Conservation (phyloP, 1,284 basidiomycete genomes). For the Moesziomyces globuligerus region DNA sequence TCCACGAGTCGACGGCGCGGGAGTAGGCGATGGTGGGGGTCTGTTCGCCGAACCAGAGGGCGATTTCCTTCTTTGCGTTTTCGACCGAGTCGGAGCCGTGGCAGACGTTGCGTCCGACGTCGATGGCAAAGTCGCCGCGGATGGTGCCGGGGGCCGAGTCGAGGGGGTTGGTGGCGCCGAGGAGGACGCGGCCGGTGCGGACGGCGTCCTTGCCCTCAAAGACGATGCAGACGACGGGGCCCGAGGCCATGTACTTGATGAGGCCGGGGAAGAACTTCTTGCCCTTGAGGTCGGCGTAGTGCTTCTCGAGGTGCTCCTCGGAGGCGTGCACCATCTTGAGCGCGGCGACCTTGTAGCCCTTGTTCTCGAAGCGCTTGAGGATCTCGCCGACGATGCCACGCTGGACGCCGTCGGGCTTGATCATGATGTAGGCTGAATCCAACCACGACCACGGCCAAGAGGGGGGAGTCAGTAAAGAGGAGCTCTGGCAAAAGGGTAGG, state of each 20-base stretch:
- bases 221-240: constrained; percentile 96
- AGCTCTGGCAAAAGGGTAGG: neutral
- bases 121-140: constrained; percentile 73
- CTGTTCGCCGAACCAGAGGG: constrained; percentile 67
- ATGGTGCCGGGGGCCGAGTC: constrained; percentile 75
- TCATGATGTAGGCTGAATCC: constrained; percentile 64
- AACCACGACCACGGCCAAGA: neutral
- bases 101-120: constrained; percentile 75
- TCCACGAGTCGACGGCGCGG: constrained; percentile 62
- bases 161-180: constrained; percentile 97
- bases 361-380: constrained; percentile 63
- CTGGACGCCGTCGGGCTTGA: constrained; percentile 67
- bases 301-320: constrained; percentile 65
- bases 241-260: constrained; percentile 76
- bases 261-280: constrained; percentile 67
- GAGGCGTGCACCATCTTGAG: constrained; percentile 65
- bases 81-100: constrained; percentile 80
- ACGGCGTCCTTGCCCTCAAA: constrained; percentile 84
- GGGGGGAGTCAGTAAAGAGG: neutral
- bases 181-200: constrained; percentile 81
- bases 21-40: constrained; percentile 62
- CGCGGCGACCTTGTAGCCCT: constrained; percentile 65
- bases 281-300: constrained; percentile 67
- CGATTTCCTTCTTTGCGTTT: constrained; percentile 66
- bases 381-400: constrained; percentile 66